Base-by-base conservation (phyloP, 2,329 filamentous ascomycete species). In the Fusarium odoratissimum region DNA sequence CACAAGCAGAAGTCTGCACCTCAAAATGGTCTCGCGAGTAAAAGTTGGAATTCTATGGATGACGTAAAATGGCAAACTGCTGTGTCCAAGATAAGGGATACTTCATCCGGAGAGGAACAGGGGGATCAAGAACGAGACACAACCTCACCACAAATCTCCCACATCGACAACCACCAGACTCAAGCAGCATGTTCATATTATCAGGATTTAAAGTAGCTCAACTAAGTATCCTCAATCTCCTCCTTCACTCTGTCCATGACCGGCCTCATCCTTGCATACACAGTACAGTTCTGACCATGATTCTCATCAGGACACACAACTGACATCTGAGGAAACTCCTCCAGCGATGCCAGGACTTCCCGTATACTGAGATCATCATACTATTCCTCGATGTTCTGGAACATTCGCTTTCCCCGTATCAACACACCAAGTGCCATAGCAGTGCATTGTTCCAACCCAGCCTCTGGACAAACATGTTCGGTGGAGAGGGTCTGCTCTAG, bases 101-200 rank as follows among this genome's bases (percentile, higher is more conserved):
- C 2, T 25, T 16, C 17, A 6, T 25, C n/a, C 25, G 12, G 17
- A 35, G 8, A 25, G n/a, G 2, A 51, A 35, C n/a, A 12, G 6
- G 6, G 17, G 6, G 11, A 13, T 7, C 11, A 25, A 11, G 6
- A 35, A 33, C 31, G 12, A 35, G 48, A 21, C 16, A 21, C 48
- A 2, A 12, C 8, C 13, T 35, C 31, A 13, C 31, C 0, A 11
- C 31, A 16, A 28, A n/a, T 14, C 3, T 38, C 3, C 13, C 17
- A 9, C 7, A 5, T 16, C 19, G 6, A 23, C 10, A 8, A 21
- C 33, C 11, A 12, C 23, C 7, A 28, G 1, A 28, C 12, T 16
- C 17, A 25, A 25, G 23, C 3, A 16, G 8, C 4, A 37, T 14
- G 8, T 2, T 25, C 12, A 2, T 4, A 25, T 2, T 35, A 28